phyloP scores from a whole-genome alignment of 2,329 filamentous ascomycete genomes.

The Xylariomycetidae sp. region DNA sequence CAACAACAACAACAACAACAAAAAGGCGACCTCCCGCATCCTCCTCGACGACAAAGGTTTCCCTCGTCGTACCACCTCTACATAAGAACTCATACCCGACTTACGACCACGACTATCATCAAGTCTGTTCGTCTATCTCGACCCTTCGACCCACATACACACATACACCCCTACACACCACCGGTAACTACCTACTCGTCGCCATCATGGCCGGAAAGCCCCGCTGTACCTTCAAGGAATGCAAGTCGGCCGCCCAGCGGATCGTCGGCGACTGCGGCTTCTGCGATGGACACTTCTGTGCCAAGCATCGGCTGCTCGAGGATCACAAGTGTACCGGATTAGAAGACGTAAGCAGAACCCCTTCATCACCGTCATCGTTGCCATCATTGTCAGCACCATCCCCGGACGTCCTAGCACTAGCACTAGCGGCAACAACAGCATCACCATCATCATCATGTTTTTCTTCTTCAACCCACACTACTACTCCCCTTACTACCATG shows the following conservation, averaged over 20 bases:
- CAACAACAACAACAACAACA: slow-evolving; percentile 1
- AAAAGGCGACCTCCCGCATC: not conserved
- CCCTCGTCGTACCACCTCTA: not conserved
- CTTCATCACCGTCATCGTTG: slow-evolving; percentile 2
- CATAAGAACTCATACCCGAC: not conserved
- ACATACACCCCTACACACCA: too few relatives aligned
- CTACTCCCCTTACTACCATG: too few relatives aligned
- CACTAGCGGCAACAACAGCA: slow-evolving; percentile 1
- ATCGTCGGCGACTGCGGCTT: slow-evolving; percentile 97
- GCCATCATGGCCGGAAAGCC: slow-evolving; percentile 68
- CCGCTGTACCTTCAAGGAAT: slow-evolving; percentile 84
- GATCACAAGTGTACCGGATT: slow-evolving; percentile 89
- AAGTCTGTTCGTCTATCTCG: not conserved
- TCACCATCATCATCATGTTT: not conserved
- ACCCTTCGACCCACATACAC: not conserved
- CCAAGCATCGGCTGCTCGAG: slow-evolving; percentile 89
- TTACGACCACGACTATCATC: too few relatives aligned
- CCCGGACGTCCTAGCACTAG: not conserved
- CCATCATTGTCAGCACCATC: not conserved
- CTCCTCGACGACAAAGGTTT: slow-evolving; percentile 9
- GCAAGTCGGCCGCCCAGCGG: slow-evolving; percentile 80
- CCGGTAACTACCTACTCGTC: too few relatives aligned
- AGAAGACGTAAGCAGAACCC: slow-evolving; percentile 65
- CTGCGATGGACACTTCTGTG: slow-evolving; percentile 90
- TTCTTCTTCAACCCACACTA: not conserved